phyloP scores from a whole-genome alignment of 116 monocot species.

The Trichopus zeylanicus region DNA sequence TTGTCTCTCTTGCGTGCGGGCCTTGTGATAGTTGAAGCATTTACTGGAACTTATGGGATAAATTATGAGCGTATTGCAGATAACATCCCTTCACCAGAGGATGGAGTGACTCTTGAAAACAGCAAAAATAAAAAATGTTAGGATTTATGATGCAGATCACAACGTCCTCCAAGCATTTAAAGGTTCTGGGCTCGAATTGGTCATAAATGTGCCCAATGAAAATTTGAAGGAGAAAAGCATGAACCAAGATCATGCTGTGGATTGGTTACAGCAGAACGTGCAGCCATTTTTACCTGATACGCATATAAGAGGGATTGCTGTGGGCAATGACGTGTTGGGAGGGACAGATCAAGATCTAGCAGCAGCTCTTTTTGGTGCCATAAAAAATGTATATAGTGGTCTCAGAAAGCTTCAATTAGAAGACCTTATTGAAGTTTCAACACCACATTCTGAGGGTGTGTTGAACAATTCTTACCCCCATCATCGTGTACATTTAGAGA shows the following conservation, averaged over 20 bases:
- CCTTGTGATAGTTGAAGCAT: slow-evolving; percentile 4
- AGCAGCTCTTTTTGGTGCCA: slow-evolving; percentile 9
- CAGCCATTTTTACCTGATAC: slow-evolving; percentile 8
- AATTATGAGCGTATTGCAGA: slow-evolving; percentile 10
- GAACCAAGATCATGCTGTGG: slow-evolving; percentile 1
- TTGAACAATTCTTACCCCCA: slow-evolving; percentile 8
- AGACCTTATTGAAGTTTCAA: slow-evolving; percentile 9
- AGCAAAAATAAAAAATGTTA: slow-evolving; percentile 10
- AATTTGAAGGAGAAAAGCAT: slow-evolving; percentile 6
- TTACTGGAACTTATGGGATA: slow-evolving; percentile 10
- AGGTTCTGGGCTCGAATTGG: slow-evolving; percentile 5
- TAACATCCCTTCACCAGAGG: slow-evolving; percentile 10
- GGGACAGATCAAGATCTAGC: slow-evolving; percentile 5
- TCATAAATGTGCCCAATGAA: slow-evolving; percentile 2
- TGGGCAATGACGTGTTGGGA: slow-evolving; percentile 12
- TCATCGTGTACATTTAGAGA: slow-evolving; percentile 10
- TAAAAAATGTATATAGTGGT: slow-evolving; percentile 5
- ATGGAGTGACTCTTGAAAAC: slow-evolving; percentile 7
- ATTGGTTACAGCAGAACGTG: slow-evolving; percentile 9
- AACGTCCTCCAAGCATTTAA: slow-evolving; percentile 11
- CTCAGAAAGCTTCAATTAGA: slow-evolving; percentile 4
- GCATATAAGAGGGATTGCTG: slow-evolving; percentile 10
- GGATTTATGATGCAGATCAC: slow-evolving; percentile 8
- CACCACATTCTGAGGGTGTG: slow-evolving; percentile 11
- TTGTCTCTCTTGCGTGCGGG: slow-evolving; percentile 5